Conservation (phyloP, 1,284 basidiomycete species). For the Sporisorium graminicola region DNA sequence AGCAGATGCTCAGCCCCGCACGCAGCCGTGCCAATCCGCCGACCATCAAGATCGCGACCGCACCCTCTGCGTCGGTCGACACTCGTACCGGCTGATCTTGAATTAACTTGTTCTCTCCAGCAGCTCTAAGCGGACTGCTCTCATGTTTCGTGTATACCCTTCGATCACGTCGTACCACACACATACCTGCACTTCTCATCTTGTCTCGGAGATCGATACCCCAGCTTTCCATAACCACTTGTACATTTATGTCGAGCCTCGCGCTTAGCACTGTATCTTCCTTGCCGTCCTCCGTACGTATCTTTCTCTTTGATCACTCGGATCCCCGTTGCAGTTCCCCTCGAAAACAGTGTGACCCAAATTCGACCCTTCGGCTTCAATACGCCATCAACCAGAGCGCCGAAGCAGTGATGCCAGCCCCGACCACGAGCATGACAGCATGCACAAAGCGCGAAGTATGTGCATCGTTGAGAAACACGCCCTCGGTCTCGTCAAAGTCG, state of each 20-base stretch:
- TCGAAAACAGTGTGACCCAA: not conserved
- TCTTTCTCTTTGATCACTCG: not conserved
- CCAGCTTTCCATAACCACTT: not conserved
- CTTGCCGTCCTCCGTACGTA: not conserved
- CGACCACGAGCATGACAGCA: constrained; percentile 31
- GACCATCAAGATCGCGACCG: constrained; percentile 22
- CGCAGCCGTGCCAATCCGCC: constrained; percentile 15
- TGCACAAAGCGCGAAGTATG: constrained; percentile 31
- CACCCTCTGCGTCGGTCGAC: not conserved
- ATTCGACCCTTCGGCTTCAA: not conserved
- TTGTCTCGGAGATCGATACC: not conserved
- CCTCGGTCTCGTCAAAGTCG: constrained; percentile 48
- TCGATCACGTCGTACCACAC: not conserved
- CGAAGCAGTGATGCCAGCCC: constrained; percentile 27
- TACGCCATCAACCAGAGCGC: constrained; percentile 32
- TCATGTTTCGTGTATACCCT: constrained; percentile 5
- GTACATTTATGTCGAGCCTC: not conserved
- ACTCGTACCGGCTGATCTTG: constrained; percentile 9
- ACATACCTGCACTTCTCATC: not conserved
- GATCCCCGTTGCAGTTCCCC: not conserved
- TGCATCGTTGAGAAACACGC: constrained; percentile 40
- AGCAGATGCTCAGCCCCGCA: constrained; percentile 27
- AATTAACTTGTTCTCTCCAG: too few relatives aligned
- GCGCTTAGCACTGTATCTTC: not conserved
- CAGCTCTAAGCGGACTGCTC: too few relatives aligned